A percentile compares a stretch with the other conserved stretches of the same genome.
These are phyloP conservation scores for Malus asiatica DNA, from an alignment of 306 rosid genomes.

Conservation along the genomic window DNA sequence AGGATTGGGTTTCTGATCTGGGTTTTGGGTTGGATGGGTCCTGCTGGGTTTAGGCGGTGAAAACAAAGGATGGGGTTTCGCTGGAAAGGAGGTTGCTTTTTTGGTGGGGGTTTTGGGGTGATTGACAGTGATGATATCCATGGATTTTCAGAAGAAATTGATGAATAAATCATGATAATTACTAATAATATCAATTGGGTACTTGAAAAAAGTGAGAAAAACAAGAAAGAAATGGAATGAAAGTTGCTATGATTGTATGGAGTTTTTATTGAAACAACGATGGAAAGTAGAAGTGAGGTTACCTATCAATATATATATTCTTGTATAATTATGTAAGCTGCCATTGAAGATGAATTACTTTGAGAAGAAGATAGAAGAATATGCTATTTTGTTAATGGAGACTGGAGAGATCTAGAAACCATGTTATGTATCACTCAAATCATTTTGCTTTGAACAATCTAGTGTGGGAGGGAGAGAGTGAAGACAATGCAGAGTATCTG, in stretches of 20 bases:
- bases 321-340: not conserved
- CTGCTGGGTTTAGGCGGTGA: slow-evolving; percentile 17
- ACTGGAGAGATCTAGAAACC: slow-evolving; percentile 53
- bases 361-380: not conserved
- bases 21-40: not conserved
- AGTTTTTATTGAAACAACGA: not conserved
- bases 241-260: not conserved
- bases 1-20: slow-evolving; percentile 9
- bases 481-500: slow-evolving; percentile 21
- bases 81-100: slow-evolving; percentile 1
- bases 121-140: slow-evolving; percentile 5
- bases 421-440: not conserved
- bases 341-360: not conserved
- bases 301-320: not conserved
- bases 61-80: slow-evolving; percentile 22
- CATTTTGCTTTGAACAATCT: not conserved
- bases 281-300: not conserved
- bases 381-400: slow-evolving; percentile 18
- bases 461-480: not conserved
- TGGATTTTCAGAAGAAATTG: slow-evolving; percentile 20
- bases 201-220: not conserved
- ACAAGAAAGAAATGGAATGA: not conserved
- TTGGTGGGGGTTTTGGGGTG: slow-evolving; percentile 10
- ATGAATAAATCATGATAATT: slow-evolving; percentile 40
- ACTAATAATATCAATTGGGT: not conserved